Evolutionary conservation across 2,329 filamentous ascomycete species (phyloP), one percentile per base, ranked within the genome.

Genomic region (Clarireedia homoeocarpa): DNA sequence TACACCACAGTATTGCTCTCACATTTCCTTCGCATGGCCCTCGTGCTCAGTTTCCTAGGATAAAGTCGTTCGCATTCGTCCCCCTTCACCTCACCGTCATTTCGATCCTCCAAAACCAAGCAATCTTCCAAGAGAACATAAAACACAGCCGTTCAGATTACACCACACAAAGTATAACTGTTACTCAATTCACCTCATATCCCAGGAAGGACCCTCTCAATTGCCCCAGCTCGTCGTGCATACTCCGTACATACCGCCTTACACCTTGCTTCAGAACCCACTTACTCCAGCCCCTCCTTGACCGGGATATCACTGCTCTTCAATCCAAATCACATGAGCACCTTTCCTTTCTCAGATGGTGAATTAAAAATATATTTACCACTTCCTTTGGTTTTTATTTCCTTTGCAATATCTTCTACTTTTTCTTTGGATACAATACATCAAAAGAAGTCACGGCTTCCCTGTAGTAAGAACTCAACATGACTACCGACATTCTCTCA

Each of bases 401-500:
- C 38, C 27, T 50, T 50, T 26, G 27, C 20, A 50, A 48, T 30
- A 48, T 20, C 15, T 38, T 5, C 38, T 5, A 30, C 10, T 39
- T 27, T 51, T 4, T 6, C 34, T 50, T 36, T 40, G 27, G 40
- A 45, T 27, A 55, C 23, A 30, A 40, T 40, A 6, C 7, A 12
- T 9, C 27, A 9, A 30, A 30, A 30, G 6, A 30, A 30, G 17
- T 40, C 14, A 40, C 38, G 15, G 17, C 38, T 30, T 30, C 27
- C 27, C 27, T 30, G 27, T 6, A 40, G 9, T 10, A 48, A 48
- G 51, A n/a, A 42, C 48, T 46, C 51, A 59, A 58, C 2, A 69
- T 69, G 66, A 68, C 67, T 17, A 69, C 67, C 30, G 65, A 66
- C 26, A 53, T 64, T 26, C 52, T 69, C 48, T 64, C 65, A 36